phyloP scores from a whole-genome alignment of 2,329 filamentous ascomycete genomes.

The Fusarium longipes region DNA sequence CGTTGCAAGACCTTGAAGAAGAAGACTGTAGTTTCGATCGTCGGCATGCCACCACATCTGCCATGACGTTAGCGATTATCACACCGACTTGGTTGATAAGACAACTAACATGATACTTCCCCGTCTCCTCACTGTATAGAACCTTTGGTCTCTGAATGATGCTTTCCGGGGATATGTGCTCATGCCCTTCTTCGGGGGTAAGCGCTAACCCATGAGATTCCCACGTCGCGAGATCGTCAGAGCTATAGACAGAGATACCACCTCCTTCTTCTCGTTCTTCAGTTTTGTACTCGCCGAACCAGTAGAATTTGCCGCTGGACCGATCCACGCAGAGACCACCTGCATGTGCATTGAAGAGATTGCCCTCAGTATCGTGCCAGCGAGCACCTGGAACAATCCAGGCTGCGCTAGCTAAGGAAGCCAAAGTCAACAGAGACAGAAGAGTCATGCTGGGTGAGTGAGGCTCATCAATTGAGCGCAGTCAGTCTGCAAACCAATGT shows the following conservation, averaged over 20 bases:
- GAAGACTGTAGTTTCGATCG: constrained; percentile 65
- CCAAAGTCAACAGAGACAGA: constrained; percentile 22
- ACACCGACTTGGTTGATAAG: rapidly evolving
- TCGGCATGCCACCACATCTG: constrained; percentile 72
- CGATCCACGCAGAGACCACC: constrained; percentile 66
- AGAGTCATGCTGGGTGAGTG: neutral
- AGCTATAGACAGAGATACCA: constrained; percentile 70
- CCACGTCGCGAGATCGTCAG: constrained; percentile 70
- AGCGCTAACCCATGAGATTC: constrained; percentile 66
- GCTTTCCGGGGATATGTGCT: constrained; percentile 64
- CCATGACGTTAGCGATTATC: constrained; percentile 18
- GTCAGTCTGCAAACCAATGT: neutral
- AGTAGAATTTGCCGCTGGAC: constrained; percentile 66
- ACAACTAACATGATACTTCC: constrained; percentile 64
- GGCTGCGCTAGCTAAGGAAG: constrained; percentile 31
- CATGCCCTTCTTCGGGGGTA: constrained; percentile 63
- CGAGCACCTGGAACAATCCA: constrained; percentile 71
- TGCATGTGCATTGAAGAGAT: constrained; percentile 71
- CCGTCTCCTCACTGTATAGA: constrained; percentile 64
- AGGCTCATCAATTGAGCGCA: neutral
- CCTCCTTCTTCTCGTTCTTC: constrained; percentile 69
- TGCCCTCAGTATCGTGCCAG: constrained; percentile 70
- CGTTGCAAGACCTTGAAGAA: constrained; percentile 67
- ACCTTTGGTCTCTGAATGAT: constrained; percentile 74
- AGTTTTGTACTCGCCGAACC: constrained; percentile 71